phyloP scores from a whole-genome alignment of 352 stramenopile genomes.

The Globisporangium nagaii region DNA sequence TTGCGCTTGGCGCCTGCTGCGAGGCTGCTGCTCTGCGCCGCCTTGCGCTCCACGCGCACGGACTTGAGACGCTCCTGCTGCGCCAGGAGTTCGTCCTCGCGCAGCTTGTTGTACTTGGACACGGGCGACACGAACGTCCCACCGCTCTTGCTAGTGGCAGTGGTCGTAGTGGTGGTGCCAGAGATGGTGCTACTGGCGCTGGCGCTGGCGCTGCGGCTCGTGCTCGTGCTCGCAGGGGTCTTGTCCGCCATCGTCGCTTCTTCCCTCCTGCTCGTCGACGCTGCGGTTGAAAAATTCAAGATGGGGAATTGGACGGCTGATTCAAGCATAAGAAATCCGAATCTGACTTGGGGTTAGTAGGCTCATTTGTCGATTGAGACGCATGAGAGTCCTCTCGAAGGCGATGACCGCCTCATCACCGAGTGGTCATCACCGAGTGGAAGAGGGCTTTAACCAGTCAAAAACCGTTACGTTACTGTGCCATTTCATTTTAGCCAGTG shows the following conservation, averaged over 20 bases:
- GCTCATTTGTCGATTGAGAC: too few species aligned
- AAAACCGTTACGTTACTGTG: too few species aligned
- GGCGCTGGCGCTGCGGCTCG: not conserved
- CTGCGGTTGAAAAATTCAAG: conserved; percentile 4
- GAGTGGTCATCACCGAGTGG: too few species aligned
- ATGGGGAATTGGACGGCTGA: too few species aligned
- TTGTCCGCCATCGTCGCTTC: not conserved
- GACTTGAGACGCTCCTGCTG: conserved; percentile 24
- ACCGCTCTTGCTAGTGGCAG: not conserved
- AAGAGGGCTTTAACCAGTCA: too few species aligned
- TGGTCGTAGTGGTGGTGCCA: too few species aligned
- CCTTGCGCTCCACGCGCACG: conserved; percentile 7
- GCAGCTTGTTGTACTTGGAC: conserved; percentile 21
- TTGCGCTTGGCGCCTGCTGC: conserved; percentile 22
- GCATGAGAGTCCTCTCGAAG: too few species aligned
- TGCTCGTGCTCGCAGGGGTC: not conserved
- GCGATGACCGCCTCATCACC: too few species aligned
- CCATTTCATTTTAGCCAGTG: too few species aligned
- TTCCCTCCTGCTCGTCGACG: not conserved
- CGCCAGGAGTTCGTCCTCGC: conserved; percentile 14
- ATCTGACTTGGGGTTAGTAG: too few species aligned
- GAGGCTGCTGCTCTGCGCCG: conserved; percentile 2
- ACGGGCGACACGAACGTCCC: conserved; percentile 25
- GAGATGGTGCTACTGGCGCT: not conserved
- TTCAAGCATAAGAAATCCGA: too few species aligned